phyloP scores from a whole-genome alignment of 1,284 basidiomycete species.

The Inonotus obliquus region DNA sequence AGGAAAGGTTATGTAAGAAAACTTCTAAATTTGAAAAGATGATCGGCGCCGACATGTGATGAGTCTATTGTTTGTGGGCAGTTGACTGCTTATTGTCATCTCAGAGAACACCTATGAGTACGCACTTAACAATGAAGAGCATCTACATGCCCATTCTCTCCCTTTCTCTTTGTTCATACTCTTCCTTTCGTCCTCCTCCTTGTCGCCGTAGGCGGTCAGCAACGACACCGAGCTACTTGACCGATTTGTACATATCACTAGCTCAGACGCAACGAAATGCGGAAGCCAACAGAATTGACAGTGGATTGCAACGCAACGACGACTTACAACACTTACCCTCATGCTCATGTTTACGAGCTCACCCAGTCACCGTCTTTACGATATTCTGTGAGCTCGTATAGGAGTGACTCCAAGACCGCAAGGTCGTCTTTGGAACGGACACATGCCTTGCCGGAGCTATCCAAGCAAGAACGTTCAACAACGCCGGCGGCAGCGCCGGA shows the following conservation, averaged over 20 bases:
- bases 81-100: background rate
- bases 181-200: background rate
- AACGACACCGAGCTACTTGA: background rate
- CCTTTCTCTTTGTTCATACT: background rate
- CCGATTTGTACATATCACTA: background rate
- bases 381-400: background rate
- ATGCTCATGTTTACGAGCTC: conserved; percentile 7
- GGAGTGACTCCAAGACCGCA: background rate
- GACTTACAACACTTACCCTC: background rate
- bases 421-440: background rate
- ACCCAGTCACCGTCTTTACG: conserved; percentile 12
- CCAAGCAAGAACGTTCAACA: background rate
- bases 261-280: background rate
- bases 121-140: background rate
- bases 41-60: background rate
- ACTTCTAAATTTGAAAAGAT: background rate
- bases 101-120: background rate
- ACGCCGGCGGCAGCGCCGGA: background rate
- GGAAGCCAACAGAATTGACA: conserved; percentile 1
- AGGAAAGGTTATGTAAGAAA: background rate
- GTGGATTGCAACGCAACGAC: background rate
- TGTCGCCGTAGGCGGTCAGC: background rate
- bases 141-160: background rate
- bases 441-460: background rate
- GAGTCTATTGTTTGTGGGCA: background rate